A percentile compares a stretch with the other conserved stretches of the same genome.
Conservation (phyloP, 306 rosid genomes). For the Acacia crassicarpa region DNA sequence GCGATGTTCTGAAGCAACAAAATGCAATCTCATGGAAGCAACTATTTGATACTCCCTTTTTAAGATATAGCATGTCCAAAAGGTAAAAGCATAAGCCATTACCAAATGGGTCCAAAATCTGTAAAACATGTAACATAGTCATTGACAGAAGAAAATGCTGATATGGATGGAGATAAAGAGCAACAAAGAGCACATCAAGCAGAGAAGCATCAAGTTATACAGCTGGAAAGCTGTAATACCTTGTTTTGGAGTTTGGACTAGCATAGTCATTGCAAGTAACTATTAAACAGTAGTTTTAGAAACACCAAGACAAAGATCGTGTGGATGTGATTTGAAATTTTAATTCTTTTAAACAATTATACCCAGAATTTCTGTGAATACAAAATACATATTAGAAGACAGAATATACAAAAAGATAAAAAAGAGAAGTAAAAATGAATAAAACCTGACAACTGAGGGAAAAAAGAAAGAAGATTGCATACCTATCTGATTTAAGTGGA, state of each 20-base stretch:
- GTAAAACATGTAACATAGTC: conserved; percentile 38
- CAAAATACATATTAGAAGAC: conserved; percentile 10
- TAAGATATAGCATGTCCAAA: conserved; percentile 87
- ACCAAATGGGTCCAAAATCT: conserved; percentile 98
- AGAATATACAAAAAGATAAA: neutral
- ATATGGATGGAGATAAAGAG: neutral
- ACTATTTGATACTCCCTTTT: conserved; percentile 77
- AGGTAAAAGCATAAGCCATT: conserved; percentile 94
- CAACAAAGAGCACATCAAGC: neutral
- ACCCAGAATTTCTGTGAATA: conserved; percentile 5
- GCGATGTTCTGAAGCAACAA: conserved; percentile 81
- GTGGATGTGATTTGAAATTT: neutral
- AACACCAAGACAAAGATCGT: neutral
- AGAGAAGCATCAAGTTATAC: neutral
- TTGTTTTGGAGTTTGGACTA: neutral
- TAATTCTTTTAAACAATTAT: neutral
- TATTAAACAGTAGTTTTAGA: neutral
- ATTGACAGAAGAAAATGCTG: conserved; percentile 21
- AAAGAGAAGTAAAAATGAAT: neutral
- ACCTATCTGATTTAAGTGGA: conserved; percentile 83
- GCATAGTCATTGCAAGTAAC: neutral
- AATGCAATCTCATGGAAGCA: conserved; percentile 87
- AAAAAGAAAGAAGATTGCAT: conserved; percentile 12
- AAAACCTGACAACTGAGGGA: neutral
- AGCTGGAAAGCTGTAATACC: neutral